phyloP scores from a whole-genome alignment of 129 eudicot genomes.

The Chrysanthemum lavandulifolium region DNA sequence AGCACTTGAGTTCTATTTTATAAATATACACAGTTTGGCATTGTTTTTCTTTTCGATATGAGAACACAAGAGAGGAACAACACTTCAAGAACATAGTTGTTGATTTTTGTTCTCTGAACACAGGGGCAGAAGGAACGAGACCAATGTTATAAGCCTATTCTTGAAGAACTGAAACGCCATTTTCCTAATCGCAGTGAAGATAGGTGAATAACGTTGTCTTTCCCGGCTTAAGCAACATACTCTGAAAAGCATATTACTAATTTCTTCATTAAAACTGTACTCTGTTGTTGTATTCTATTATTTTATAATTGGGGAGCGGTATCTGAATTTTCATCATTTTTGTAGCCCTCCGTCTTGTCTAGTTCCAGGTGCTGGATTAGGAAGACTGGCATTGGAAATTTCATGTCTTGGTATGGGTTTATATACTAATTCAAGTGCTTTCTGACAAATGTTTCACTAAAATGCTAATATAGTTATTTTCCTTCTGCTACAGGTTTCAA shows the following conservation, averaged over 20 bases:
- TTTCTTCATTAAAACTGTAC: too few relatives aligned
- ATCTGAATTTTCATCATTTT: conserved; percentile 18
- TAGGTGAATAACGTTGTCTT: conserved; percentile 41
- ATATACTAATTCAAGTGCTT: neutral
- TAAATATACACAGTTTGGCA: conserved; percentile 10
- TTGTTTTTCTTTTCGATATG: neutral
- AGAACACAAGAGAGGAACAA: conserved; percentile 21
- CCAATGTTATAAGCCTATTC: conserved; percentile 89
- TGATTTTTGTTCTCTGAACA: conserved; percentile 19
- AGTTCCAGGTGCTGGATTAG: conserved; percentile 99
- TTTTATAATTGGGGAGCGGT: neutral
- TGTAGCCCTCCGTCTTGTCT: conserved; percentile 85
- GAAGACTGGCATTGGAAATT: conserved; percentile 94
- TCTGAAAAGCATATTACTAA: neutral
- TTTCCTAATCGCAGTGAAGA: conserved; percentile 66
- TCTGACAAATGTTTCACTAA: neutral
- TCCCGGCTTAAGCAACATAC: neutral
- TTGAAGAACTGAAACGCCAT: conserved; percentile 70
- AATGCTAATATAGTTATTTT: conserved; percentile 13
- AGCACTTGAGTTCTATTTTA: conserved; percentile 5
- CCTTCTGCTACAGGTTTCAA: conserved; percentile 55
- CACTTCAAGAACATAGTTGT: conserved; percentile 12
- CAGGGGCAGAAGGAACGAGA: conserved; percentile 96
- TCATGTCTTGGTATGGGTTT: conserved; percentile 74
- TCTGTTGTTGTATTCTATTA: too few relatives aligned